Evolutionary conservation across 73 alveolate genomes (phyloP), one percentile per base, ranked within the genome.

Genomic region (Paramecium bursaria): DNA sequence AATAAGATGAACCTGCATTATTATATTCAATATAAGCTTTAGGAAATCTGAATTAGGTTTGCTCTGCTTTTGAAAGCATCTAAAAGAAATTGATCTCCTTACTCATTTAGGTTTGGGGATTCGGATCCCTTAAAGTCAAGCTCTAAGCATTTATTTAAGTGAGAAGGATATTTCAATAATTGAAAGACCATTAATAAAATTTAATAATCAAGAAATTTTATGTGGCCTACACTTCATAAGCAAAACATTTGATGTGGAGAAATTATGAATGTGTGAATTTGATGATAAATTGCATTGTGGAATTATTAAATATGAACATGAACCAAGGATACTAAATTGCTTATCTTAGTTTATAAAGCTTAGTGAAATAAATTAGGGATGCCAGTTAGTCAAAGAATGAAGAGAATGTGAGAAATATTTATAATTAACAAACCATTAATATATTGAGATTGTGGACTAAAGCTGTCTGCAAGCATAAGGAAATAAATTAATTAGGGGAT

Each of bases 301-400:
- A 67, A 67, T 67, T 67, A 21, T 67, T 53, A 10, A 67, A 67
- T 67, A 14, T 67, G 60, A 67, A 67, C 21, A 67, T 67, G 82
- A 67, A 67, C 21, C 25, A 67, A 14, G 82, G 47, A 3, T 67
- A 67, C 44, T 67, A 67, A 42, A 57, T 67, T 25, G 82, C 25
- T 2, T 67, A 35, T 67, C 23, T 9, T 15, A 67, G 82, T 21
- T 67, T 67, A 67, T 21, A 67, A 6, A 35, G 21, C 33, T 39
- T 67, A 47, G 82, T 67, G 13, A 67, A 35, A 42, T 39, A 42
- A 23, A 9, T 67, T 1, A 67, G 82, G 44, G 82, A 67, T 15
- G 82, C 60, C 9, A 67, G 55, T 67, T 21, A 25, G 21, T 7
- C 53, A 1, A 67, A 67, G 39, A 67, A 31, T 39, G 9, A 67